Percentiles rank a stretch among this genome's conserved stretches.
phyloP scores from a whole-genome alignment of 2,329 filamentous ascomycete species.

The Cercospora sojina region DNA sequence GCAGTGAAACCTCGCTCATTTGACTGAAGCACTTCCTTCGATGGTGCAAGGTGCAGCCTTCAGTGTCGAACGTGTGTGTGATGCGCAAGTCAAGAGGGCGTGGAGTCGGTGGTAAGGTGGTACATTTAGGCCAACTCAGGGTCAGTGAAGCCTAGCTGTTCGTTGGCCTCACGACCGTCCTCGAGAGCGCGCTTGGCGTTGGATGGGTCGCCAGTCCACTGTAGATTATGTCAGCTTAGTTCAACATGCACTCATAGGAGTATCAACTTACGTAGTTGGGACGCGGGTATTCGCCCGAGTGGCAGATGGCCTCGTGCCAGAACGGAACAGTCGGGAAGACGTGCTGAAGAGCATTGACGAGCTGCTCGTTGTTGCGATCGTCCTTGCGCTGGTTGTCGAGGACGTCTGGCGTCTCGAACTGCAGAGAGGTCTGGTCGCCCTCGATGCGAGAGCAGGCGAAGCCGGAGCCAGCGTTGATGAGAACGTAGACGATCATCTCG shows the following conservation, averaged over 20 bases:
- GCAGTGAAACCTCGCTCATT: not conserved
- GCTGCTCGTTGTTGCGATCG: not conserved
- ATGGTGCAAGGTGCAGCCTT: not conserved
- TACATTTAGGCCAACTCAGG: not conserved
- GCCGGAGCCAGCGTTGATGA: not conserved
- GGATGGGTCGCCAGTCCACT: not conserved
- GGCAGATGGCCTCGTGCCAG: not conserved
- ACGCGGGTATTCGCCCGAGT: not conserved
- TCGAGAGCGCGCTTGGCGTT: not conserved
- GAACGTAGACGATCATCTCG: not conserved
- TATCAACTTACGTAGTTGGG: not conserved
- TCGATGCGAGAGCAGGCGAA: not conserved
- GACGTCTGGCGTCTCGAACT: not conserved
- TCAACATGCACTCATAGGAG: not conserved
- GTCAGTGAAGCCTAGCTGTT: not conserved
- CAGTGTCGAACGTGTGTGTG: not conserved
- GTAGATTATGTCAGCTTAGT: not conserved
- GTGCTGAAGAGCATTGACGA: not conserved
- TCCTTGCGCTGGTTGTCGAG: not conserved
- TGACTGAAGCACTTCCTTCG: not conserved
- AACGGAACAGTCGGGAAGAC: not conserved
- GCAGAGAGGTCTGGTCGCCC: not conserved
- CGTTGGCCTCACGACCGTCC: not conserved
- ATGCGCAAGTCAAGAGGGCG: not conserved
- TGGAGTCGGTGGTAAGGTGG: not conserved